Conservation (phyloP, 2,329 filamentous ascomycete genomes). For the Blumeria graminis region DNA sequence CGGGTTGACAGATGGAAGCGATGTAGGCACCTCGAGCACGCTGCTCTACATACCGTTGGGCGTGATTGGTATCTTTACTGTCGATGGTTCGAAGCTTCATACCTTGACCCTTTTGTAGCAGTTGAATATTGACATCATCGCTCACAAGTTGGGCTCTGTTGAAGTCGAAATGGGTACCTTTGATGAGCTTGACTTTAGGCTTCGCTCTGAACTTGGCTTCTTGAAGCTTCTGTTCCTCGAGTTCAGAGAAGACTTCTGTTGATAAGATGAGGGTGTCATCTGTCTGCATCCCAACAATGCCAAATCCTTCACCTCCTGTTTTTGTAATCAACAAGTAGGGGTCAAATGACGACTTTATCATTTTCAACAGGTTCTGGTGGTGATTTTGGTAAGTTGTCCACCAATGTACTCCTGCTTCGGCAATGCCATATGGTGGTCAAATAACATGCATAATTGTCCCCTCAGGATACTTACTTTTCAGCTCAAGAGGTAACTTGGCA, state of each 20-base stretch:
- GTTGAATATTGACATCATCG: neutral
- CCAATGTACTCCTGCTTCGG: neutral
- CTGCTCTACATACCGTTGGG: neutral
- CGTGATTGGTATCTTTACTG: neutral
- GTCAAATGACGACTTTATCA: neutral
- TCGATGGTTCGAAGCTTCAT: neutral
- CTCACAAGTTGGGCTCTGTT: neutral
- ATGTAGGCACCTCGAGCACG: neutral
- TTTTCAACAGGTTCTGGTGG: neutral
- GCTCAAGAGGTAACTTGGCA: neutral
- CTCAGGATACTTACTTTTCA: neutral
- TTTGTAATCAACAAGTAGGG: neutral
- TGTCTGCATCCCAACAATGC: neutral
- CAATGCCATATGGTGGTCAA: neutral
- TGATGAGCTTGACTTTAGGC: neutral
- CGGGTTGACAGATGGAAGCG: neutral
- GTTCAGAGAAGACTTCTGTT: neutral
- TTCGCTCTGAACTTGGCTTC: neutral
- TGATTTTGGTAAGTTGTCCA: neutral
- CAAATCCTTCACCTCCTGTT: neutral
- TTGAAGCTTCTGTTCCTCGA: neutral
- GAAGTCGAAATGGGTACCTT: neutral
- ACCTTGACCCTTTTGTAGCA: neutral
- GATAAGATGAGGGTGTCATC: neutral
- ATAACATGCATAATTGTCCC: neutral